phyloP scores from a whole-genome alignment of 140 eudicot species.

The Bidens hawaiensis region DNA sequence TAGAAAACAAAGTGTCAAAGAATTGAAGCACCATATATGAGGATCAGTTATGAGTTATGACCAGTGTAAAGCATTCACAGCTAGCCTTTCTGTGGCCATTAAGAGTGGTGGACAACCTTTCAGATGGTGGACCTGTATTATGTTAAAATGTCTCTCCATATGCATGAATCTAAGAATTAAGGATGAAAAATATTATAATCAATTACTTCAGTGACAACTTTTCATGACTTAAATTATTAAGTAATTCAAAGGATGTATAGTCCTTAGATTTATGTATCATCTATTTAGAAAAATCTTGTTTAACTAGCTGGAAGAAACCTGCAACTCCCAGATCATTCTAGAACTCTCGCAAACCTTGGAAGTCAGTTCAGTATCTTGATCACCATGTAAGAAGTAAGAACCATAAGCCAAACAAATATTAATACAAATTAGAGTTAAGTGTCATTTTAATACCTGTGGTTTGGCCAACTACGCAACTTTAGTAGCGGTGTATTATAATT shows the following conservation, averaged over 20 bases:
- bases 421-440: background rate
- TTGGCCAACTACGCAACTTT: too few species aligned
- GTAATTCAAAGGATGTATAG: background rate
- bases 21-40: slow-evolving; percentile 14
- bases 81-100: slow-evolving; percentile 59
- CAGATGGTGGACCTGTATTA: slow-evolving; percentile 25
- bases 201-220: slow-evolving; percentile 1
- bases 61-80: slow-evolving; percentile 70
- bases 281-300: background rate
- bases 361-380: background rate
- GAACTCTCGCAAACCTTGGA: background rate
- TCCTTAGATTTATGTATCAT: background rate
- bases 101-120: slow-evolving; percentile 44
- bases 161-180: slow-evolving; percentile 42
- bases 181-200: slow-evolving; percentile 5
- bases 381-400: background rate
- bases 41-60: slow-evolving; percentile 53
- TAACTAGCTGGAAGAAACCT: background rate
- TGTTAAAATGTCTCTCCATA: slow-evolving; percentile 38
- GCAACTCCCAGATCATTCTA: background rate
- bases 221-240: background rate
- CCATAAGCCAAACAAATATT: too few species aligned
- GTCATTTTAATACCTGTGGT: too few species aligned
- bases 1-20: background rate
- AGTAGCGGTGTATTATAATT: too few species aligned